These are phyloP conservation scores for Cutaneotrichosporon sp. DNA, from an alignment of 1,284 basidiomycete genomes.

Conservation along the genomic window DNA sequence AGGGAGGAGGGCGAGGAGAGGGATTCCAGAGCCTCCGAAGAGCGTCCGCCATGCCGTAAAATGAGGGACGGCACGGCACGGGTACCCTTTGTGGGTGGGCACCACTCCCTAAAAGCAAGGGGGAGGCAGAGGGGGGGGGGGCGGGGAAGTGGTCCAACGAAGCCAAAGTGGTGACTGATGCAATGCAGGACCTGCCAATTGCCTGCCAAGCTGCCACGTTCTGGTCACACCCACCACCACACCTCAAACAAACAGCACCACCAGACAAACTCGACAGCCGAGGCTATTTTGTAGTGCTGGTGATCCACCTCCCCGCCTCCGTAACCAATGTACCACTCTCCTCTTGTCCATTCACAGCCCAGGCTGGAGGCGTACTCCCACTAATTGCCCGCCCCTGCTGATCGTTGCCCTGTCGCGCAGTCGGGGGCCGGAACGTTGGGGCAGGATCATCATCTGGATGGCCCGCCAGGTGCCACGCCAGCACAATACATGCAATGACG, in stretches of 20 bases:
- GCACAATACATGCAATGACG: neutral
- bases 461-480: neutral
- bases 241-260: too few species aligned
- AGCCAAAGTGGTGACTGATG: too few species aligned
- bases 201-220: too few species aligned
- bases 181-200: too few species aligned
- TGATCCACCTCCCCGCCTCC: neutral
- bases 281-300: conserved; percentile 1
- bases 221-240: too few species aligned
- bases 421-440: too few species aligned
- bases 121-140: too few species aligned
- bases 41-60: neutral
- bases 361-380: neutral
- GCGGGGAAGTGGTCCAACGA: too few species aligned
- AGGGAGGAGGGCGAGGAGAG: neutral
- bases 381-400: neutral
- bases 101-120: too few species aligned
- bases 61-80: neutral
- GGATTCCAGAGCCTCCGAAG: neutral
- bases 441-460: neutral
- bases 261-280: neutral
- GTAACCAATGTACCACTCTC: neutral
- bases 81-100: neutral
- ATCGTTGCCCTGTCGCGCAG: neutral
- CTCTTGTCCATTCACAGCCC: neutral